These are phyloP conservation scores for Trametes sp. DNA, from an alignment of 1,284 basidiomycete species.

Conservation along the genomic window DNA sequence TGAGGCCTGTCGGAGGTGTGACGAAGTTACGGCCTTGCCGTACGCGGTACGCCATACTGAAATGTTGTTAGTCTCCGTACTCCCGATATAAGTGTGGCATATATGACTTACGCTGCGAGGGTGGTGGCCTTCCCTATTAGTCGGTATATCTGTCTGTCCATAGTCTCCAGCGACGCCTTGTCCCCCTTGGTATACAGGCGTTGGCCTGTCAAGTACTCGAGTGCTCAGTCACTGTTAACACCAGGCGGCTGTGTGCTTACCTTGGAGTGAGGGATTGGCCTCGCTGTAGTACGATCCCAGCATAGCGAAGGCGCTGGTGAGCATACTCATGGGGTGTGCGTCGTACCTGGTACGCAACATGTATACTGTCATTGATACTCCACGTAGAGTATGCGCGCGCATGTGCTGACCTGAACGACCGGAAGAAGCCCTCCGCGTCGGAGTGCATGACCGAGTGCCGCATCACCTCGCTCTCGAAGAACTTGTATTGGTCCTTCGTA, in stretches of 20 bases:
- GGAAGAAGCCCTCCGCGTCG: constrained; percentile 83
- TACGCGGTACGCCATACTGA: constrained; percentile 87
- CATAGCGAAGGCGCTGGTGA: constrained; percentile 86
- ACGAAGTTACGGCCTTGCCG: constrained; percentile 90
- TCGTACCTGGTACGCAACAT: constrained; percentile 64
- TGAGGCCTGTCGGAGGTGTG: constrained; percentile 81
- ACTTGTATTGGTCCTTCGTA: constrained; percentile 61
- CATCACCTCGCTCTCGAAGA: constrained; percentile 79
- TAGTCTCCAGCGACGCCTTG: constrained; percentile 68
- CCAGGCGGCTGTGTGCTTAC: constrained; percentile 41
- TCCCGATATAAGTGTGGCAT: not conserved
- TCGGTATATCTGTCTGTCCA: constrained; percentile 92
- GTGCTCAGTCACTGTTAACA: not conserved
- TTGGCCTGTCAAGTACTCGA: constrained; percentile 61
- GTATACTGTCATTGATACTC: too few relatives aligned
- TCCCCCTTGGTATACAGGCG: constrained; percentile 77
- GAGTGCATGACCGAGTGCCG: constrained; percentile 81
- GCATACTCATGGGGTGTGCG: constrained; percentile 88
- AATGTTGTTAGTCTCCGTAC: not conserved
- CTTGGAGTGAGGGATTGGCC: constrained; percentile 81
- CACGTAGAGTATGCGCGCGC: too few relatives aligned
- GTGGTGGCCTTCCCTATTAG: constrained; percentile 89
- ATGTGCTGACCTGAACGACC: constrained; percentile 69
- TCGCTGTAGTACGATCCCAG: constrained; percentile 86
- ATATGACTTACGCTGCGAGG: constrained; percentile 74